phyloP scores from a whole-genome alignment of 2,329 filamentous ascomycete genomes.

The Aspergillus texensis region DNA sequence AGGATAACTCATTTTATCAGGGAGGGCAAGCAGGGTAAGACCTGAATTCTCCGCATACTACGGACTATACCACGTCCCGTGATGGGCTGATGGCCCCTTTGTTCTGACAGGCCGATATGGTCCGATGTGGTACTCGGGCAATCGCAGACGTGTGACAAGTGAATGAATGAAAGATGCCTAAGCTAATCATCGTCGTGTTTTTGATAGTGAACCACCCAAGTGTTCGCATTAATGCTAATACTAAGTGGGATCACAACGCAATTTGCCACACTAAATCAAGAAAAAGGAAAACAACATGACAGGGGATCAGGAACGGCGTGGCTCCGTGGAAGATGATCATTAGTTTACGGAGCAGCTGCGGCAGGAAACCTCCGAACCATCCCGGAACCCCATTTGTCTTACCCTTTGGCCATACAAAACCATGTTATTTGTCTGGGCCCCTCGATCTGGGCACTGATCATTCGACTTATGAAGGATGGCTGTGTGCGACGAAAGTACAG shows the following conservation, averaged over 20 bases:
- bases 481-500: not conserved
- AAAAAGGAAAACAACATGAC: conserved; percentile 2
- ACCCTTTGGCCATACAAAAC: not conserved
- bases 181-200: not conserved
- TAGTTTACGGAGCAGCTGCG: not conserved
- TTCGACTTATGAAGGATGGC: too few species aligned
- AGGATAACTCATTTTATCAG: not conserved
- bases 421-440: not conserved
- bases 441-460: not conserved
- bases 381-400: not conserved
- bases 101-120: not conserved
- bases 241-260: not conserved
- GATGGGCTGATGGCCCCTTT: conserved; percentile 1
- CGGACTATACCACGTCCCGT: not conserved
- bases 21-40: not conserved
- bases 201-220: not conserved
- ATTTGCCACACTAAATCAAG: not conserved
- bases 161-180: not conserved
- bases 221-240: not conserved
- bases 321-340: not conserved
- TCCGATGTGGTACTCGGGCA: conserved; percentile 1
- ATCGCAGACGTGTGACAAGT: not conserved
- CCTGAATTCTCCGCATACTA: not conserved
- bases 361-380: not conserved
- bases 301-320: not conserved